These are phyloP conservation scores for Combretum micranthum DNA, from an alignment of 345 rosid genomes.

Conservation along the genomic window DNA sequence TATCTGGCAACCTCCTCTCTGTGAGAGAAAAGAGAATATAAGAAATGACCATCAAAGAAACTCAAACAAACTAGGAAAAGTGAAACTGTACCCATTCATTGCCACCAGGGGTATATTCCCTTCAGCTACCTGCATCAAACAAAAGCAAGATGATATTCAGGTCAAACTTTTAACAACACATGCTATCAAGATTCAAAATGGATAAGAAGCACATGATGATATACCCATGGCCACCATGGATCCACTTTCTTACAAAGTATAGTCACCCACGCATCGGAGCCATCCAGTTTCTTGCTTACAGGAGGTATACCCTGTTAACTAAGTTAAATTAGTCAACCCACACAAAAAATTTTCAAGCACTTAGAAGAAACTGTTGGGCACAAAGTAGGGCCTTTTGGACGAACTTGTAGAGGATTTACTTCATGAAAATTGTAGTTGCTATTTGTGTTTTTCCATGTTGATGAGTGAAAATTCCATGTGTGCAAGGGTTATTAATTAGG, in stretches of 20 bases:
- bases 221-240: constrained; percentile 86
- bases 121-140: constrained; percentile 56
- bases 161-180: too few relatives aligned
- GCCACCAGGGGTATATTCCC: constrained; percentile 59
- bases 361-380: not conserved
- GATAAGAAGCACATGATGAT: constrained; percentile 7
- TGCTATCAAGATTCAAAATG: constrained; percentile 1
- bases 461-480: too few relatives aligned
- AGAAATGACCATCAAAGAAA: constrained; percentile 5
- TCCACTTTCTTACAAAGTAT: constrained; percentile 65
- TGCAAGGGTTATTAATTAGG: too few relatives aligned
- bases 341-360: not conserved
- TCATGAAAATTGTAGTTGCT: too few relatives aligned
- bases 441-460: too few relatives aligned
- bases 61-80: not conserved
- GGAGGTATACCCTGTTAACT: constrained; percentile 67
- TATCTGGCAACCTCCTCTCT: constrained; percentile 63
- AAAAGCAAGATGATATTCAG: too few relatives aligned
- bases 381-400: not conserved
- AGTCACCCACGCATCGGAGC: constrained; percentile 69
- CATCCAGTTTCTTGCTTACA: constrained; percentile 40
- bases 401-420: too few relatives aligned
- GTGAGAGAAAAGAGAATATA: constrained; percentile 15
- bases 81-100: constrained; percentile 45
- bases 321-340: not conserved